Conservation (phyloP, 805 yeast genomes). For the Saccharomycopsis amapae region DNA sequence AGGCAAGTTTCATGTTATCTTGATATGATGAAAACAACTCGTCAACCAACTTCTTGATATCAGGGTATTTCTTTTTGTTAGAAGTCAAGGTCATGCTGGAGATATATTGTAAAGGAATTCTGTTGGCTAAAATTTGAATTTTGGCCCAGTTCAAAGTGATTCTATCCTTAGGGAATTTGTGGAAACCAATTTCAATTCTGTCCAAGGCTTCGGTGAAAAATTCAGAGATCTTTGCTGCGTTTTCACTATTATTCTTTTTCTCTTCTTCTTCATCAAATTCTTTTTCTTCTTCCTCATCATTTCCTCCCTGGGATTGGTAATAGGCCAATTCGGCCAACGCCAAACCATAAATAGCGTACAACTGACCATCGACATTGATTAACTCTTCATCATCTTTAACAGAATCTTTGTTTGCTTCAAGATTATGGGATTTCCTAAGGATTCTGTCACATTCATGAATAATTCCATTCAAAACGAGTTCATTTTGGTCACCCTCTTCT, state of each 20-base stretch:
- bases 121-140: constrained; percentile 47
- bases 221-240: constrained; percentile 37
- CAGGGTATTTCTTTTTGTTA: constrained; percentile 29
- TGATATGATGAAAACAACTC: constrained; percentile 35
- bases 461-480: constrained; percentile 67
- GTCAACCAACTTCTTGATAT: constrained; percentile 40
- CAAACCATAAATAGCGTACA: constrained; percentile 68
- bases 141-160: constrained; percentile 42
- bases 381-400: constrained; percentile 26
- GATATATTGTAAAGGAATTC: constrained; percentile 52
- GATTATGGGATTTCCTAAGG: constrained; percentile 35
- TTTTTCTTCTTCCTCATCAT: constrained; percentile 24
- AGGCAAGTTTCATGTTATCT: constrained; percentile 21
- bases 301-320: constrained; percentile 42
- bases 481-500: constrained; percentile 32
- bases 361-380: constrained; percentile 37
- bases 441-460: constrained; percentile 89
- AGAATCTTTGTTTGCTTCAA: constrained; percentile 11
- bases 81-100: constrained; percentile 43
- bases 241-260: constrained; percentile 16
- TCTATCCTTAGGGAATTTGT: constrained; percentile 38
- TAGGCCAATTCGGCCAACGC: constrained; percentile 60
- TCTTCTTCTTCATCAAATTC: constrained; percentile 26
- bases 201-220: constrained; percentile 70
- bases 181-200: constrained; percentile 54